These are phyloP conservation scores for Trichoderma koningiopsis DNA, from an alignment of 2,329 filamentous ascomycete species.

Conservation along the genomic window DNA sequence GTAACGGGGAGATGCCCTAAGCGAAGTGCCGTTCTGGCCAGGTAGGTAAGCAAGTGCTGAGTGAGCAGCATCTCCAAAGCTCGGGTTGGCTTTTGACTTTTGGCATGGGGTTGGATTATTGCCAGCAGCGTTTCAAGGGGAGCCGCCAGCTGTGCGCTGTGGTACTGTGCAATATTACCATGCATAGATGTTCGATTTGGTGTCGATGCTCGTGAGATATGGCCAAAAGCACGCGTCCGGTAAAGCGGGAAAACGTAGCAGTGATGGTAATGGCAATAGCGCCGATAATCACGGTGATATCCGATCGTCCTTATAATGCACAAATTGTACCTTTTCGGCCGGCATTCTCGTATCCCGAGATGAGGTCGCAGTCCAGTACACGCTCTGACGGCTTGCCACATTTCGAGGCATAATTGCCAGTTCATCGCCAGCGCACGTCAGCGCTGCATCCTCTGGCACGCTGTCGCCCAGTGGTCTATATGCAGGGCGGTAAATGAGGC, in stretches of 20 bases:
- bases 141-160: neutral
- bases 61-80: neutral
- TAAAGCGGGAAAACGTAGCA: neutral
- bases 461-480: conserved; percentile 16
- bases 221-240: neutral
- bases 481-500: conserved; percentile 24
- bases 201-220: neutral
- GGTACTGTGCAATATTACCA: neutral
- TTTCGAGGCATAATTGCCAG: conserved; percentile 24
- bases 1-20: neutral
- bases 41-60: neutral
- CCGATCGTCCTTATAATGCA: neutral
- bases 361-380: conserved; percentile 6
- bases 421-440: conserved; percentile 24
- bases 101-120: neutral
- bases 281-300: neutral
- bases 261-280: neutral
- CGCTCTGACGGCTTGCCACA: conserved; percentile 15
- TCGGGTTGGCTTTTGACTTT: neutral
- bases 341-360: conserved; percentile 16
- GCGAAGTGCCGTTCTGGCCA: neutral
- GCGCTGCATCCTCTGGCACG: conserved; percentile 19
- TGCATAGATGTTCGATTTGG: neutral
- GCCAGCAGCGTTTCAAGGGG: neutral
- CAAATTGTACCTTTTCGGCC: conserved; percentile 1